Conservation (phyloP, 345 rosid species). For the Populus tremula region DNA sequence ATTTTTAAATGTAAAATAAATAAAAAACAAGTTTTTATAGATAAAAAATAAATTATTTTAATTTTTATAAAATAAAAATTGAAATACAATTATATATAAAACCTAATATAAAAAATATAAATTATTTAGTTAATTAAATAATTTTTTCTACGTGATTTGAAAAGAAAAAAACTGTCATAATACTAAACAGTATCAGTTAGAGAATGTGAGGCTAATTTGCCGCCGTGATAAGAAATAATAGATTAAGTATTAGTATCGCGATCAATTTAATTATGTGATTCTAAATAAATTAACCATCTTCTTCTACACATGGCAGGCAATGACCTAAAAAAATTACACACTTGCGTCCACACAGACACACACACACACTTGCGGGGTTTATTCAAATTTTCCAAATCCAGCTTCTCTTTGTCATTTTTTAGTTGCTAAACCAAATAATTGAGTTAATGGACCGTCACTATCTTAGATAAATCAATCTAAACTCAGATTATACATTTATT, state of each 20-base stretch:
- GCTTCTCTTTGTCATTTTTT: conserved; percentile 5
- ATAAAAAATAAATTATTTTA: no score
- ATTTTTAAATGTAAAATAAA: no score
- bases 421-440: background rate
- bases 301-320: conserved; percentile 5
- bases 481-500: background rate
- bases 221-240: background rate
- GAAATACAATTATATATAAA: no score
- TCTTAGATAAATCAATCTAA: background rate
- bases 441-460: conserved; percentile 6
- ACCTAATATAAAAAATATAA: no score
- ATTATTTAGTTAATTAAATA: no score
- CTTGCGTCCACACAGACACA: no score
- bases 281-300: background rate
- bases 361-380: background rate
- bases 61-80: no score
- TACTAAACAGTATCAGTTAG: no score
- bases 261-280: background rate
- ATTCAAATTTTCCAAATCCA: conserved; percentile 2
- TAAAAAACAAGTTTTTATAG: no score
- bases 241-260: background rate
- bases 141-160: no score
- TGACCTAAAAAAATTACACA: background rate
- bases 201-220: background rate
- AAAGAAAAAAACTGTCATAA: no score